Conservation (phyloP, 371 early-diverging fungal genomes). For the Encephalitozoon hellem region DNA sequence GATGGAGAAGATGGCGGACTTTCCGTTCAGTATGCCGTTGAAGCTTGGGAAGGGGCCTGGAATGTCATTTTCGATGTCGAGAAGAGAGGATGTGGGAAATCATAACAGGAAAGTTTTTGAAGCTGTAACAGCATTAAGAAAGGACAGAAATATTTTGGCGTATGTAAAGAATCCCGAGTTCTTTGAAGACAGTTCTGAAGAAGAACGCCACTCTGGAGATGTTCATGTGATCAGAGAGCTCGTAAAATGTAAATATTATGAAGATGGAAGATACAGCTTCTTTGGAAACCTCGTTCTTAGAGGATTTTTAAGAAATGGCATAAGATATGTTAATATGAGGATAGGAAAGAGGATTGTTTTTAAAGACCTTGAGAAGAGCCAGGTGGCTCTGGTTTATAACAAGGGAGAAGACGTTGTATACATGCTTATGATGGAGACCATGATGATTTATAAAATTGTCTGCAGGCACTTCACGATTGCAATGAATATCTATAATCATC, state of each 20-base stretch:
- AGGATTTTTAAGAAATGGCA: not conserved
- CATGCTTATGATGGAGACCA: not conserved
- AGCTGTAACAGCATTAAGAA: not conserved
- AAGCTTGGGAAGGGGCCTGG: not conserved
- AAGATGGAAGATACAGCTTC: not conserved
- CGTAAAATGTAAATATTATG: not conserved
- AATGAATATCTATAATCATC: not conserved
- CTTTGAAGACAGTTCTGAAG: constrained; percentile 8
- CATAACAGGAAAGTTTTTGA: constrained; percentile 5
- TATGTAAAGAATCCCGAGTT: not conserved
- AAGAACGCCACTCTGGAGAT: not conserved
- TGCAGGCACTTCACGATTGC: not conserved
- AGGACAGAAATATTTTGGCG: not conserved
- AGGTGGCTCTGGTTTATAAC: not conserved
- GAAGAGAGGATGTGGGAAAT: not conserved
- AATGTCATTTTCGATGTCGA: not conserved
- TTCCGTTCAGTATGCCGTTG: not conserved
- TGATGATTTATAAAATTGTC: constrained; percentile 3
- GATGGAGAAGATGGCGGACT: not conserved
- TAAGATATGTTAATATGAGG: not conserved
- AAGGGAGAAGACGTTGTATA: not conserved
- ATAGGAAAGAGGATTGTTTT: not conserved
- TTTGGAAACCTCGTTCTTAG: not conserved
- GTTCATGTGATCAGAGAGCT: not conserved
- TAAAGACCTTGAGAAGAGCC: not conserved